A percentile compares a stretch with the other conserved stretches of the same genome.
phyloP scores from a whole-genome alignment of 1,284 basidiomycete species.

The Irpex rosettiformis region DNA sequence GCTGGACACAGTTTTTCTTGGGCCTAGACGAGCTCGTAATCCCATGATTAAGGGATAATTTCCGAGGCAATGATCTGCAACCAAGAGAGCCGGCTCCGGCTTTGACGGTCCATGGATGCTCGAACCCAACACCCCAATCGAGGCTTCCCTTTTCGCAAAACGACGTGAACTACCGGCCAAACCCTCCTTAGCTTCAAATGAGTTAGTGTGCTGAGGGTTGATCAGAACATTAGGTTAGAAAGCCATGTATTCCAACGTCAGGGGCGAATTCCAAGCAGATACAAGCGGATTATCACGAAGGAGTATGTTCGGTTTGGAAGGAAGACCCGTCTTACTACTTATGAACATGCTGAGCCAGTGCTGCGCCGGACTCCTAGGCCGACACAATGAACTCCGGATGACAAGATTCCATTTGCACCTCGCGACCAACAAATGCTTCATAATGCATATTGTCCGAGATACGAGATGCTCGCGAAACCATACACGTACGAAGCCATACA shows the following conservation, averaged over 20 bases:
- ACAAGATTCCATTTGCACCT: not conserved
- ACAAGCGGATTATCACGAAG: not conserved
- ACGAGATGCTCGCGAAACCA: not conserved
- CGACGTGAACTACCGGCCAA: not conserved
- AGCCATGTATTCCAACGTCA: not conserved
- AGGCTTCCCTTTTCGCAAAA: not conserved
- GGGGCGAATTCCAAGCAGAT: not conserved
- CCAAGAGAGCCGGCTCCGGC: not conserved
- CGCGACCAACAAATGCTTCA: not conserved
- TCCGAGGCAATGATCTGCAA: not conserved
- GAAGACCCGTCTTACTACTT: not conserved
- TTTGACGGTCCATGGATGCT: not conserved
- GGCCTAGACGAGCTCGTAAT: not conserved
- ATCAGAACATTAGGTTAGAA: not conserved
- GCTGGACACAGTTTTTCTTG: not conserved
- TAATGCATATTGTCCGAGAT: not conserved
- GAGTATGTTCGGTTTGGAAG: not conserved
- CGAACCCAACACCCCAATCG: not conserved
- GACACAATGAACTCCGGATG: not conserved
- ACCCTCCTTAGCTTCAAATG: not conserved
- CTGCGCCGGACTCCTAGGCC: not conserved
- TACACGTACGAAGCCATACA: no score
- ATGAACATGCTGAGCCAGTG: no score
- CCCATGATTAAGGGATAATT: not conserved
- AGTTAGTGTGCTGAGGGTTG: no score